Percentiles rank a stretch among this genome's conserved stretches.
Evolutionary conservation across 73 alveolate species (phyloP).

Genomic region (Paramecium tetraurelia): DNA sequence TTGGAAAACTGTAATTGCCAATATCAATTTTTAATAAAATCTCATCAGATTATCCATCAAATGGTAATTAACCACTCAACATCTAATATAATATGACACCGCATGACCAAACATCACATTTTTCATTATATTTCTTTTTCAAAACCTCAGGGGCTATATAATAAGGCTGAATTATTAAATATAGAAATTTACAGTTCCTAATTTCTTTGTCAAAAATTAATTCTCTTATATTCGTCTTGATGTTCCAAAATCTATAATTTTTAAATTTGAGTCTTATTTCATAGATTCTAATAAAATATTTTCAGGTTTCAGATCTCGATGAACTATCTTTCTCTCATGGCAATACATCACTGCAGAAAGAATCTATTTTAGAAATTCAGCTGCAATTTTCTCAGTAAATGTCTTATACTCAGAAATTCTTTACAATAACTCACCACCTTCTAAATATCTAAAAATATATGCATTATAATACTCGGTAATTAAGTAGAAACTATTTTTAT

Average conservation of each 20-base stretch:
- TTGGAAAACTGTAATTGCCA: not conserved
- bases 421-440: conserved; percentile 90
- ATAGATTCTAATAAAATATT: conserved; percentile 72
- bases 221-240: conserved; percentile 49
- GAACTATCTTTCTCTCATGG: conserved; percentile 86
- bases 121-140: not conserved
- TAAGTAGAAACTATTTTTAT: conserved; percentile 24
- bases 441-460: not conserved
- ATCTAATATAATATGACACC: conserved; percentile 40
- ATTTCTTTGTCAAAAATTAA: not conserved
- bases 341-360: conserved; percentile 87
- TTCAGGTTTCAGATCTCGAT: conserved; percentile 81
- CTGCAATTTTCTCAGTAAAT: conserved; percentile 82
- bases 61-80: conserved; percentile 78
- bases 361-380: conserved; percentile 80
- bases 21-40: not conserved
- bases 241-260: conserved; percentile 93
- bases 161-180: not conserved
- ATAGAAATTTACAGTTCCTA: conserved; percentile 12
- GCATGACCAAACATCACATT: conserved; percentile 60
- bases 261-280: conserved; percentile 62
- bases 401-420: conserved; percentile 76
- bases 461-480: conserved; percentile 35
- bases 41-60: conserved; percentile 19
- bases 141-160: conserved; percentile 55